Percentiles rank a stretch among this genome's conserved stretches.
phyloP scores from a whole-genome alignment of 2,329 filamentous ascomycete species.

The Phoma sp. region DNA sequence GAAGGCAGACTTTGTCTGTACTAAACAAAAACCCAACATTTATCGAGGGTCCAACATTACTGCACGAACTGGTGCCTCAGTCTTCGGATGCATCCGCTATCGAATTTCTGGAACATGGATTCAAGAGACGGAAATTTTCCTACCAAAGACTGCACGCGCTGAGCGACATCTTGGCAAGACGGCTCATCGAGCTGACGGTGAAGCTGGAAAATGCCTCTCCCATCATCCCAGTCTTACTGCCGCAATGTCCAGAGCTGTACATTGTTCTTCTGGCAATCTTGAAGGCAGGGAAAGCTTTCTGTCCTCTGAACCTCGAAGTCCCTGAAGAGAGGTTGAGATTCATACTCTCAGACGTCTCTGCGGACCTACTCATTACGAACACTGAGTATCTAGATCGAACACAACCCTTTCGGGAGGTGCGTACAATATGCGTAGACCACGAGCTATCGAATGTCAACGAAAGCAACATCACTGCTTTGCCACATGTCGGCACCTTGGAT shows the following conservation, averaged over 20 bases:
- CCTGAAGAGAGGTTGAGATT: slow-evolving; percentile 79
- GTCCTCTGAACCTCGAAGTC: slow-evolving; percentile 79
- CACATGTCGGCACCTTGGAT: slow-evolving; percentile 36
- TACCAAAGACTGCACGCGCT: slow-evolving; percentile 68
- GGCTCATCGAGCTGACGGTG: slow-evolving; percentile 26
- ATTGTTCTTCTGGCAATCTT: slow-evolving; percentile 77
- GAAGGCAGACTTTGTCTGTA: slow-evolving; percentile 45
- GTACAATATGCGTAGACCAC: slow-evolving; percentile 53
- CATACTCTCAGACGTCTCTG: slow-evolving; percentile 78
- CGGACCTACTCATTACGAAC: slow-evolving; percentile 71
- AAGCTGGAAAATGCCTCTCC: slow-evolving; percentile 41
- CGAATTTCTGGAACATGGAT: slow-evolving; percentile 65
- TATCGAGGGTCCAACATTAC: slow-evolving; percentile 61
- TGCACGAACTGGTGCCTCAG: slow-evolving; percentile 68
- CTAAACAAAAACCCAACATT: slow-evolving; percentile 62
- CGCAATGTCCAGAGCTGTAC: slow-evolving; percentile 80
- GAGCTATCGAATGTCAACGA: slow-evolving; percentile 38
- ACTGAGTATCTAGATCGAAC: slow-evolving; percentile 53
- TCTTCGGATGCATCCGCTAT: slow-evolving; percentile 59
- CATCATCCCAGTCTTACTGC: slow-evolving; percentile 77
- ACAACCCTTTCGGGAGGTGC: slow-evolving; percentile 43
- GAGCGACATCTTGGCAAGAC: slow-evolving; percentile 62
- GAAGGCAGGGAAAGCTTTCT: slow-evolving; percentile 84
- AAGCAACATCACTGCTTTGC: not conserved
- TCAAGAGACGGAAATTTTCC: slow-evolving; percentile 57